Base-by-base conservation (phyloP, 129 eudicot genomes). In the Calendula officinalis region DNA sequence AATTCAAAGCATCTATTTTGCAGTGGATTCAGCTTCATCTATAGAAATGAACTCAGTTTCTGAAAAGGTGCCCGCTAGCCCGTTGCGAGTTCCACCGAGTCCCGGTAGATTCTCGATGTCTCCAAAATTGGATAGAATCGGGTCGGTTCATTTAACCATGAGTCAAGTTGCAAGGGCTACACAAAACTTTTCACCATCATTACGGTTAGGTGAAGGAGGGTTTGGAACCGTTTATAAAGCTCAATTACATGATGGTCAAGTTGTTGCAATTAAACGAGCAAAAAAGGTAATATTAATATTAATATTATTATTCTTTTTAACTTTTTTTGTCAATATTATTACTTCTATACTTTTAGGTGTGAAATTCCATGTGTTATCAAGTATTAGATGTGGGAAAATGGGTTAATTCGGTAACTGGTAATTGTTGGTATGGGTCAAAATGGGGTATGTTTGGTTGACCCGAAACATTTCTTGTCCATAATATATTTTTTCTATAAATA, bases 181-280 rank as follows among this genome's bases (percentile, higher is more conserved):
- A 12, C 84, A 88, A 34, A 92, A 81, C 68, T 92, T 92, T 70
- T 79, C 99, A 22, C 76, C 86, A 36, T 69, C 99, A 3, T 63
- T 79, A 60, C 72, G 52, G 67, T 59, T 92, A 45, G 99, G 99
- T 39, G 96, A 85, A 75, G 98, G 99, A 34, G 99, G 99, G 8
- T 88, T 83, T 74, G 99, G 96, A 49, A 75, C 89, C 7, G 99
- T 92, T 17, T 92, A 92, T 66, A 92, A 83, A 70, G 99, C 94
- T 49, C 89, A 67, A 50, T 78, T 92, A 54, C 87, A 77, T 17
- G 87, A 80, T 64, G 96, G 99, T 47, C 89, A 79, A 60, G 63
- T 79, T 58, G 94, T 92, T 68, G 96, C 99, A 53, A 84, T 92
- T 16, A 88, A 92, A 76, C 83, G 96, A 60, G 99, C 95, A 58